Conservation (phyloP, 257 asterid genomes). For the Marsdenia floribunda region DNA sequence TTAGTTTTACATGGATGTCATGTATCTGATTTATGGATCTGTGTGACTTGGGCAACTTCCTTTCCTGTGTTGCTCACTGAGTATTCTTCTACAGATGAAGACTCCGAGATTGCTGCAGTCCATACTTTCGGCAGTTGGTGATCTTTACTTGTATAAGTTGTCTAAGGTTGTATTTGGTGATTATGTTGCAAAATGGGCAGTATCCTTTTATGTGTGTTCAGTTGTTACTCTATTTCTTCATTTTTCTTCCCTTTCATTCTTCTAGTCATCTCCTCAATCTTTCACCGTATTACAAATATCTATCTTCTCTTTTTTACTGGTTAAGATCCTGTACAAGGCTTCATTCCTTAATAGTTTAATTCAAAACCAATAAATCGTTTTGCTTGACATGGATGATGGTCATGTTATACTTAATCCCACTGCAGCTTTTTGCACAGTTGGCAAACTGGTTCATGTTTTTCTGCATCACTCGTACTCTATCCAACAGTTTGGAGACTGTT, state of each 20-base stretch:
- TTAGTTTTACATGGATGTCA: neutral
- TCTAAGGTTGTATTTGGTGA: constrained; percentile 63
- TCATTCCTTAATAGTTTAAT: neutral
- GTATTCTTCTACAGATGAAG: constrained; percentile 48
- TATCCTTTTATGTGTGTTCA: constrained; percentile 48
- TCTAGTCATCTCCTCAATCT: neutral
- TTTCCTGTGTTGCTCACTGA: neutral
- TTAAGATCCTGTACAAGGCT: constrained; percentile 1
- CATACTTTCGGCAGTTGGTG: constrained; percentile 69
- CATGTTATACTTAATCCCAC: constrained; percentile 49
- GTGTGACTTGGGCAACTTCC: neutral
- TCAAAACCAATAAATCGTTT: neutral
- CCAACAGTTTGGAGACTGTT: constrained; percentile 86
- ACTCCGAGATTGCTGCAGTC: constrained; percentile 87
- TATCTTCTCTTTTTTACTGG: neutral
- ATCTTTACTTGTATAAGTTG: constrained; percentile 65
- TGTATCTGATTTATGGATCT: neutral
- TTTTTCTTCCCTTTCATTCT: too few relatives aligned
- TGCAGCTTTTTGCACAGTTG: constrained; percentile 74
- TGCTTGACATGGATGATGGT: constrained; percentile 4
- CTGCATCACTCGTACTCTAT: constrained; percentile 83
- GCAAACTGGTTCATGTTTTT: constrained; percentile 95
- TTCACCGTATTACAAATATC: neutral
- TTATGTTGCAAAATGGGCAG: constrained; percentile 63
- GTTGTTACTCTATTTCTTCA: neutral